Evolutionary conservation across 805 yeast species (phyloP).

Genomic region (Hanseniaspora nectarophila): DNA sequence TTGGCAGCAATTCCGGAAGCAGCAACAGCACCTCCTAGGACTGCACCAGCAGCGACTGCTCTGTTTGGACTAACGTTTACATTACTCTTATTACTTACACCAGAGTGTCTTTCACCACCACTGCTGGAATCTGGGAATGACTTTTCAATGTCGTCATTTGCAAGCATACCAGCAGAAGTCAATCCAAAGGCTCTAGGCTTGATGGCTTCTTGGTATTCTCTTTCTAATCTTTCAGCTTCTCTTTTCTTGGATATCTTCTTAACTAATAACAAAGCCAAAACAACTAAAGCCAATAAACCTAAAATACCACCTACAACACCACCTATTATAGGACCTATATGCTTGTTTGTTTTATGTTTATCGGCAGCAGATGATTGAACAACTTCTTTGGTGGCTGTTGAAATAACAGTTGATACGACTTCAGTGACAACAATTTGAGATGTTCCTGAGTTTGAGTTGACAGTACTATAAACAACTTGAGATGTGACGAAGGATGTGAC

Average conservation of each 20-base stretch:
- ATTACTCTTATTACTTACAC: background rate
- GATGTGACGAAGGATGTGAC: slow-evolving; percentile 10
- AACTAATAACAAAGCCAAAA: slow-evolving; percentile 31
- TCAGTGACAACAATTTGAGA: slow-evolving; percentile 24
- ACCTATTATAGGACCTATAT: slow-evolving; percentile 50
- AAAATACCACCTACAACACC: slow-evolving; percentile 49
- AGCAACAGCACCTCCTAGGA: background rate
- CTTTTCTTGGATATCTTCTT: slow-evolving; percentile 30
- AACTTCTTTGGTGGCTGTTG: slow-evolving; percentile 11
- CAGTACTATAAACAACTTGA: slow-evolving; percentile 17
- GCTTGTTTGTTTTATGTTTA: slow-evolving; percentile 18
- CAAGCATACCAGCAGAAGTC: slow-evolving; percentile 12
- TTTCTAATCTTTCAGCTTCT: slow-evolving; percentile 41
- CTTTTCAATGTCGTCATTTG: slow-evolving; percentile 8
- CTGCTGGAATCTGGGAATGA: background rate
- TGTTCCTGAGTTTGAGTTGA: slow-evolving; percentile 25
- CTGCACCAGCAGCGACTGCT: background rate
- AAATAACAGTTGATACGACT: slow-evolving; percentile 19
- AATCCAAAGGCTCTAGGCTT: slow-evolving; percentile 29
- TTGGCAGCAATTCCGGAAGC: background rate
- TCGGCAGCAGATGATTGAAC: slow-evolving; percentile 8
- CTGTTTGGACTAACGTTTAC: background rate
- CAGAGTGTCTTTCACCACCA: slow-evolving; percentile 8
- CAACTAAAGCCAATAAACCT: slow-evolving; percentile 35
- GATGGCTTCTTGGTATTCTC: slow-evolving; percentile 47